Evolutionary conservation across 2,329 filamentous ascomycete species (phyloP).

Genomic region (Diaporthe ilicicola): DNA sequence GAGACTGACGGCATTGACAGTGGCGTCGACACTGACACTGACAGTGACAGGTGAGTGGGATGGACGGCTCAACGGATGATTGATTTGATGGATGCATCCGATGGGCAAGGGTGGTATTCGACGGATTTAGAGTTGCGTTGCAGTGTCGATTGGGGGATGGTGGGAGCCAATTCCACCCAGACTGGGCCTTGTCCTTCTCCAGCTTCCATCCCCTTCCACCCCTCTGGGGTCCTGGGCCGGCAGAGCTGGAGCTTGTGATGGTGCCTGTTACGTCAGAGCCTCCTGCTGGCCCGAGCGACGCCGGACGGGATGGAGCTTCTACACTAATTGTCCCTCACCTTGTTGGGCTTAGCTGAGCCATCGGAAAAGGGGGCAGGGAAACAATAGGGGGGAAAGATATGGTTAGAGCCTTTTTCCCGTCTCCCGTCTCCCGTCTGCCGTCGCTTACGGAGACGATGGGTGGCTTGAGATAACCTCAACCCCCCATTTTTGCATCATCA

Average conservation of each 20-base stretch:
- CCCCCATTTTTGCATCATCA: background rate
- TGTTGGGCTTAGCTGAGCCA: background rate
- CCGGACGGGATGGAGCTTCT: background rate
- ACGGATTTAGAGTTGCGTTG: conserved; percentile 15
- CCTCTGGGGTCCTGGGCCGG: background rate
- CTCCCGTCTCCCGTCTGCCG: background rate
- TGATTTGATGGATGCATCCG: background rate
- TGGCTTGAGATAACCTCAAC: background rate
- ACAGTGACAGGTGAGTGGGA: conserved; percentile 1
- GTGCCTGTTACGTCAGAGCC: conserved; percentile 7
- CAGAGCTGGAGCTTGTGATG: background rate
- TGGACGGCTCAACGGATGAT: background rate
- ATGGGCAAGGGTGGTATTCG: background rate
- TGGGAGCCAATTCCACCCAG: background rate
- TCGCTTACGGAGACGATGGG: too few relatives aligned
- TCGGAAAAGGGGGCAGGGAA: background rate
- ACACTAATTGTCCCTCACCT: background rate
- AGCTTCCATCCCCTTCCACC: background rate
- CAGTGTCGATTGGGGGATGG: background rate
- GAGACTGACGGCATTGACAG: background rate
- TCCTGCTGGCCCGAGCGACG: background rate
- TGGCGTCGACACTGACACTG: background rate
- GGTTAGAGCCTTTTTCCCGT: background rate
- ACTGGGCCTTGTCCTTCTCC: background rate
- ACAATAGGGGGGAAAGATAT: too few relatives aligned